phyloP scores from a whole-genome alignment of 2,329 filamentous ascomycete genomes.

The Metarhizium album region DNA sequence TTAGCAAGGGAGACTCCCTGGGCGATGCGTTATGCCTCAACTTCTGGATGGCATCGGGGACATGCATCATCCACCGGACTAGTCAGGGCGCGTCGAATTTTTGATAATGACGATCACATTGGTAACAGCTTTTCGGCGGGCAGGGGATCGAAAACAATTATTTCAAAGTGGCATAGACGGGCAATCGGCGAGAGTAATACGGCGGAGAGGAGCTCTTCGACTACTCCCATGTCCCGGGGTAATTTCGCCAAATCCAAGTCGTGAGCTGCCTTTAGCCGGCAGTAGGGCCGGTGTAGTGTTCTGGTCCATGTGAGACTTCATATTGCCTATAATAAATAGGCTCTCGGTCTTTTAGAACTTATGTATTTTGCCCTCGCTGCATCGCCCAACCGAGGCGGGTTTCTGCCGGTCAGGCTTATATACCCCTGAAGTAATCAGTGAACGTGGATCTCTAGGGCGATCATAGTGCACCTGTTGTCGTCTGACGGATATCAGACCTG shows the following conservation, averaged over 20 bases:
- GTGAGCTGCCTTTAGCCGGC: neutral
- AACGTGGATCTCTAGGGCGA: too few relatives aligned
- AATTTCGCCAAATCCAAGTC: neutral
- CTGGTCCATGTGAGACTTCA: neutral
- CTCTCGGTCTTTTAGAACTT: too few relatives aligned
- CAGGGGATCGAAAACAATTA: neutral
- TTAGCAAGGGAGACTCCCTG: slow-evolving; percentile 4
- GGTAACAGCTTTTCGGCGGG: neutral
- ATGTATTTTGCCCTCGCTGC: too few relatives aligned
- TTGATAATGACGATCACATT: neutral
- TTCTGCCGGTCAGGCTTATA: too few relatives aligned
- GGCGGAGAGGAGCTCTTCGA: neutral
- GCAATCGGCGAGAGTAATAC: neutral
- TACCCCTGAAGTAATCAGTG: too few relatives aligned
- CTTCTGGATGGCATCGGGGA: neutral
- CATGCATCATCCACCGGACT: neutral
- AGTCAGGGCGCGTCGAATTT: neutral
- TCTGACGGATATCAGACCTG: too few relatives aligned
- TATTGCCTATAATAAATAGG: too few relatives aligned
- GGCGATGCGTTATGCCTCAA: neutral
- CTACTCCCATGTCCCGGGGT: neutral
- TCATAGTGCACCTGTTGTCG: too few relatives aligned
- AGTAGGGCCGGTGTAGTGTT: neutral
- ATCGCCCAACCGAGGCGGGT: too few relatives aligned
- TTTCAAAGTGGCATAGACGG: neutral